Evolutionary conservation across 75 land plant genomes (phyloP), one percentile per base, ranked within the genome.

Genomic region (Pinus tabuliformis): DNA sequence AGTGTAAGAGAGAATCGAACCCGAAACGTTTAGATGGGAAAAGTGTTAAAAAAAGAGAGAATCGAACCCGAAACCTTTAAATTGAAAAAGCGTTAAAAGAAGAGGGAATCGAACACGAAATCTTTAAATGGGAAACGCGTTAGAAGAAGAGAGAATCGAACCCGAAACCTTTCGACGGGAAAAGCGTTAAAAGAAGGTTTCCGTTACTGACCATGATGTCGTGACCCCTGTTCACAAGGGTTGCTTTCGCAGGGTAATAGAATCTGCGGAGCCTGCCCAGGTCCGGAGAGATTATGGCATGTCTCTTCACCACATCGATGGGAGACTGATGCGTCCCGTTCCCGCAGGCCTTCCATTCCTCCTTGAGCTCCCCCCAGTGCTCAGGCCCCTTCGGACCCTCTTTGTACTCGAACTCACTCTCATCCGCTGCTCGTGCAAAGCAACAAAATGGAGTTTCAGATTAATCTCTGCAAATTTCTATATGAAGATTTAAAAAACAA

Each of bases 321-420:
- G 87, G 87, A 17, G 87, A 85, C 60, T 85, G 87, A 49, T 57
- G 21, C 3, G 26, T 42, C 21, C 87, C 87, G 0, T 72, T 60
- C 59, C 79, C 80, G 73, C 87, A 85, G 0, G 72, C 30, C 15
- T 42, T 56, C 87, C 87, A 85, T 17, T 85, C 77, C 15, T 57
- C 28, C 22, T 79, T 70, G 7, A 85, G 71, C 1, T 85, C 73
- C 0, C 84, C 87, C 87, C 87, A 85, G 11, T 78, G 61, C 45
- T 57, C 62, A 33, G 87, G 87, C 61, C 87, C 87, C 7, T 58
- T 5, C 1, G 54, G 56, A 4, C 85, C 85, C 30, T 73, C 76
- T 5, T 58, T 37, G 70, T 85, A 85, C 20, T 74, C 73, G 30
- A 74, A 85, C 75, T 73, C 75, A 15, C 26, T 36, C 58, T 73